phyloP scores from a whole-genome alignment of 805 yeast genomes.

The Spathaspora passalidarum region DNA sequence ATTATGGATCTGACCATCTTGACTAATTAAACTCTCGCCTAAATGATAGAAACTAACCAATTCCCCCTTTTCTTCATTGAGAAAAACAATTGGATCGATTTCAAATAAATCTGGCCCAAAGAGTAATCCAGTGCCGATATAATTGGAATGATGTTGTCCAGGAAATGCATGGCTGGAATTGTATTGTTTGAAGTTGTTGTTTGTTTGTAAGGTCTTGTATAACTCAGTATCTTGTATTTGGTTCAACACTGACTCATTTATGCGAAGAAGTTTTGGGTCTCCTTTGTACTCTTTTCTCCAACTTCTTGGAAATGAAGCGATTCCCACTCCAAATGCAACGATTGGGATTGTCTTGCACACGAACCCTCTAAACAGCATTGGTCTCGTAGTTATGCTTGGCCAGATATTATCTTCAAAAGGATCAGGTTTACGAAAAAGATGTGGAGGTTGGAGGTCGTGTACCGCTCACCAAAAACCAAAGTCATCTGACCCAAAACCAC shows the following conservation, averaged over 20 bases:
- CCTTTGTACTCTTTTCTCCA: slow-evolving; percentile 18
- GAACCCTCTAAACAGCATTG: slow-evolving; percentile 24
- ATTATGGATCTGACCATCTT: slow-evolving; percentile 73
- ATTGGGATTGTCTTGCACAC: slow-evolving; percentile 26
- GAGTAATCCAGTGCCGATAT: slow-evolving; percentile 70
- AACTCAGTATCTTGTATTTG: slow-evolving; percentile 18
- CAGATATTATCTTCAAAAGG: too few species aligned
- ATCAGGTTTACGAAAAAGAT: not conserved
- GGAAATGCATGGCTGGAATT: slow-evolving; percentile 40
- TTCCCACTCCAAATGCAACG: slow-evolving; percentile 29
- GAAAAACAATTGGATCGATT: slow-evolving; percentile 71
- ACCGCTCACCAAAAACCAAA: not conserved
- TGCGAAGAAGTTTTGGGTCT: slow-evolving; percentile 12
- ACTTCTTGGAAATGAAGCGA: slow-evolving; percentile 23
- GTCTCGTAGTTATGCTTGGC: too few species aligned
- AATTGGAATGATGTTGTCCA: slow-evolving; percentile 54
- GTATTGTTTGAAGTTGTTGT: slow-evolving; percentile 11
- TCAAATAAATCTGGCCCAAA: slow-evolving; percentile 67
- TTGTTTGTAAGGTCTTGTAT: slow-evolving; percentile 15
- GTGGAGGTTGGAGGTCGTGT: not conserved
- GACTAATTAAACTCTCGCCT: slow-evolving; percentile 63
- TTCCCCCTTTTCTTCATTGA: slow-evolving; percentile 48
- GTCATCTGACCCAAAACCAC: not conserved
- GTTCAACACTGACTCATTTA: slow-evolving; percentile 18
- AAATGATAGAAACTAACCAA: slow-evolving; percentile 66